Percentiles rank a stretch among this genome's conserved stretches.
Evolutionary conservation across 208 protist species (phyloP).

Genomic region (Leishmania martiniquensis): DNA sequence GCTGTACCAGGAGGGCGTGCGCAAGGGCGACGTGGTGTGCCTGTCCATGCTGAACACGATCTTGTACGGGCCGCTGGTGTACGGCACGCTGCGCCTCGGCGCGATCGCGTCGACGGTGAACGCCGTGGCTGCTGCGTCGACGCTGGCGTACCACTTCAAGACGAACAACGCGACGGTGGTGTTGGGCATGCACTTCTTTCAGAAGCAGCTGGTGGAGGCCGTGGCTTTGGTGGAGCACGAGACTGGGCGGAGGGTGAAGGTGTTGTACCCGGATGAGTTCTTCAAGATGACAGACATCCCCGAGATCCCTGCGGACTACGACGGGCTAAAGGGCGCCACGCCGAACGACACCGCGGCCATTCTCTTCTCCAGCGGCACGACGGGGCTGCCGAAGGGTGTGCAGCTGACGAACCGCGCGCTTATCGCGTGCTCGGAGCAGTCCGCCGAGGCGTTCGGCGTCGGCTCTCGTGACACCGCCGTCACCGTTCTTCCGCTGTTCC

Average conservation of each 20-base stretch:
- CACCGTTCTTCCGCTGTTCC: conserved; percentile 76
- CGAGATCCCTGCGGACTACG: conserved; percentile 39
- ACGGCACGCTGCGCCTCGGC: conserved; percentile 44
- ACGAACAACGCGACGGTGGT: conserved; percentile 35
- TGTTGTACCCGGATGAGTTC: conserved; percentile 42
- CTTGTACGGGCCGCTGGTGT: conserved; percentile 33
- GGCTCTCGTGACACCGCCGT: conserved; percentile 30
- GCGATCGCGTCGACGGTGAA: conserved; percentile 43
- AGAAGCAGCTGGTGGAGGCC: conserved; percentile 36
- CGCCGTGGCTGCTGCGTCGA: conserved; percentile 30
- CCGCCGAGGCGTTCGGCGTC: conserved; percentile 1
- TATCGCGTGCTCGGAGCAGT: conserved; percentile 41
- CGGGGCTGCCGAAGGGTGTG: conserved; percentile 55
- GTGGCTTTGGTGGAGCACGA: conserved; percentile 36
- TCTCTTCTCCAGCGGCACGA: conserved; percentile 51
- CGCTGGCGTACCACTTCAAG: conserved; percentile 42
- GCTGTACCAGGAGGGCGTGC: conserved; percentile 45
- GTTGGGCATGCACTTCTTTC: conserved; percentile 37
- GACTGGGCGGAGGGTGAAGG: conserved; percentile 29
- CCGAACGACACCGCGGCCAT: conserved; percentile 46
- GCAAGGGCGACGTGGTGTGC: conserved; percentile 46
- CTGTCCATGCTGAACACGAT: conserved; percentile 42
- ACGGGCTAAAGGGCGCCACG: conserved; percentile 16
- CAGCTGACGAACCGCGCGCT: conserved; percentile 48
- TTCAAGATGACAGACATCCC: conserved; percentile 17